Conservation (phyloP, 208 protist genomes). For the Naegleria fowleri region DNA sequence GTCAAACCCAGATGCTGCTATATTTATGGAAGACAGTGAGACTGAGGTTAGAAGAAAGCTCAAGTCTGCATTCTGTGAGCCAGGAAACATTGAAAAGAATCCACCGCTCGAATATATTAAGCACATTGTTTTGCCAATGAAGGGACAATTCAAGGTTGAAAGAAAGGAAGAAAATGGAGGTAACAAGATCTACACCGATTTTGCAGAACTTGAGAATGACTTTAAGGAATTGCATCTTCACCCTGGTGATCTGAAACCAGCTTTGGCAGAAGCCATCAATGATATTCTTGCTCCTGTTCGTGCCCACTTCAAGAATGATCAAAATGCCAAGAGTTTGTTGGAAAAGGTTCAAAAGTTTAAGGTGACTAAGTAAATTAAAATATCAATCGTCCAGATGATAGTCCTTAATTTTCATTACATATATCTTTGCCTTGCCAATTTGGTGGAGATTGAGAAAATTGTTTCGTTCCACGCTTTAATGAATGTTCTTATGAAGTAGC, state of each 20-base stretch:
- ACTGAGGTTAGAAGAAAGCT: constrained; percentile 93
- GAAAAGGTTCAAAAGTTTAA: constrained; percentile 73
- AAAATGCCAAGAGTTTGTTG: constrained; percentile 70
- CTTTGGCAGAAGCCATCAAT: constrained; percentile 75
- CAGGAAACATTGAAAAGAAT: constrained; percentile 72
- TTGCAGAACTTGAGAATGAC: constrained; percentile 54
- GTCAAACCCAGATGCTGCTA: constrained; percentile 94
- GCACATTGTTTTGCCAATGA: constrained; percentile 73
- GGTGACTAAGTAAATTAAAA: constrained; percentile 40
- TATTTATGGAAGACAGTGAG: constrained; percentile 97
- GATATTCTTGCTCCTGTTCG: constrained; percentile 83
- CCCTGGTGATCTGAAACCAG: constrained; percentile 66
- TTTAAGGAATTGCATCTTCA: constrained; percentile 38
- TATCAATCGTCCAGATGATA: neutral
- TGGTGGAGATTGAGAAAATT: too few species aligned
- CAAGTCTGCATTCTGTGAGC: constrained; percentile 76
- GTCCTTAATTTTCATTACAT: neutral
- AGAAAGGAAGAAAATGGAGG: constrained; percentile 62
- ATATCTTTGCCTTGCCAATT: too few species aligned
- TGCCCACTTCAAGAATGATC: constrained; percentile 77
- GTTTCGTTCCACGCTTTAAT: too few species aligned
- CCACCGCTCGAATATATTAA: constrained; percentile 90
- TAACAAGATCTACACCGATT: constrained; percentile 65
- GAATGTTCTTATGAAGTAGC: neutral
- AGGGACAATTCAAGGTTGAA: constrained; percentile 50